Evolutionary conservation across 257 asterid species (phyloP).

Genomic region (Solanum chaucha): DNA sequence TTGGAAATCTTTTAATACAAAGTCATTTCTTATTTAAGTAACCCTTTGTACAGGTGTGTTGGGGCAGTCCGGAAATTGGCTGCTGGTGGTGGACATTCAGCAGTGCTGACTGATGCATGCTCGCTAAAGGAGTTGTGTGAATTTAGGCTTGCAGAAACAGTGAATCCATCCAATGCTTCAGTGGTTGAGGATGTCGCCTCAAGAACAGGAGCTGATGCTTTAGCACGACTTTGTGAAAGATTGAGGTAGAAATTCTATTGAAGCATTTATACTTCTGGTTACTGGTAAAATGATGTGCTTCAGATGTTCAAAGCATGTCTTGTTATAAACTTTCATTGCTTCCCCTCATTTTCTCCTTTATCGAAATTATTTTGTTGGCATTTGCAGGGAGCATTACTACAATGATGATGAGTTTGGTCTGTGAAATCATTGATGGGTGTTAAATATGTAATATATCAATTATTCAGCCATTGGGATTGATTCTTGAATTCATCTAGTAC

Average conservation of each 20-base stretch:
- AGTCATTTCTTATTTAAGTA: neutral
- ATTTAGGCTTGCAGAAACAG: conserved; percentile 62
- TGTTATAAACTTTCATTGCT: neutral
- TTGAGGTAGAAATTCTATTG: conserved; percentile 33
- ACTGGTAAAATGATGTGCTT: neutral
- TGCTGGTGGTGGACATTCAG: conserved; percentile 98
- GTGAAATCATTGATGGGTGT: neutral
- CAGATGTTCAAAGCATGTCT: neutral
- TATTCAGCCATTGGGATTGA: neutral
- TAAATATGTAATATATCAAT: neutral
- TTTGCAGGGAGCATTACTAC: conserved; percentile 49
- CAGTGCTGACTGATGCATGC: conserved; percentile 85
- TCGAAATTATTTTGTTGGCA: neutral
- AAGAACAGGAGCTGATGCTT: conserved; percentile 77
- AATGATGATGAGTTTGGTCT: conserved; percentile 11
- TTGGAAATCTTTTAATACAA: neutral
- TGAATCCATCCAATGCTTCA: conserved; percentile 60
- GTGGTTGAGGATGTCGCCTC: conserved; percentile 70
- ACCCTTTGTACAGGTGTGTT: conserved; percentile 51
- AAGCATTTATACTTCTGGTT: too few species aligned
- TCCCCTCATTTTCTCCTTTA: neutral
- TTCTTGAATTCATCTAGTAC: neutral
- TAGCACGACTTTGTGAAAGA: conserved; percentile 79
- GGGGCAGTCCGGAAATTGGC: conserved; percentile 88
- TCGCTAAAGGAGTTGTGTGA: conserved; percentile 90